Percentiles rank a stretch among this genome's conserved stretches.
phyloP scores from a whole-genome alignment of 805 yeast genomes.

The Saccharomycopsis synnaedendra region DNA sequence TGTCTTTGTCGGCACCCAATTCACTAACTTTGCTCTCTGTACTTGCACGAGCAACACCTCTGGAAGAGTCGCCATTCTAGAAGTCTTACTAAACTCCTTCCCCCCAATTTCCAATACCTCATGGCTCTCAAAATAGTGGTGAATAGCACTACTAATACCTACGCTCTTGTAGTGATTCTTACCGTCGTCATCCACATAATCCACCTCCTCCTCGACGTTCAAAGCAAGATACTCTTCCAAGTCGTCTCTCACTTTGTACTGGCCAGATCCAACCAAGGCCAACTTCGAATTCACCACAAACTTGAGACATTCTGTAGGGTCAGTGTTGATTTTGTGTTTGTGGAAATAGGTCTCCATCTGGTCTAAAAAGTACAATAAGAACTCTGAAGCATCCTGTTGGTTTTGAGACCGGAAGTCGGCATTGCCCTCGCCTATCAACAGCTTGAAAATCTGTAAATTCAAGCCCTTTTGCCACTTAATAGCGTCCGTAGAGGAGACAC shows the following conservation, averaged over 20 bases:
- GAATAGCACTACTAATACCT: slow-evolving; percentile 31
- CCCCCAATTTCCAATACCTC: slow-evolving; percentile 59
- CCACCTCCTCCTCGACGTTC: slow-evolving; percentile 35
- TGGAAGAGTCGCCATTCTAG: slow-evolving; percentile 55
- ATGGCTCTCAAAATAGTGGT: slow-evolving; percentile 34
- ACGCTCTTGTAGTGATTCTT: slow-evolving; percentile 34
- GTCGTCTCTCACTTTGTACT: slow-evolving; percentile 47
- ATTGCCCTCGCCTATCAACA: slow-evolving; percentile 66
- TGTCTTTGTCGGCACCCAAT: slow-evolving; percentile 84
- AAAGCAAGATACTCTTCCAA: slow-evolving; percentile 55
- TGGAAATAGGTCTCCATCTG: slow-evolving; percentile 41
- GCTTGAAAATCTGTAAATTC: slow-evolving; percentile 65
- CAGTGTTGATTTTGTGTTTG: slow-evolving; percentile 16
- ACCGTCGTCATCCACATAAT: slow-evolving; percentile 30
- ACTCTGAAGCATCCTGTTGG: slow-evolving; percentile 95
- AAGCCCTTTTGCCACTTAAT: slow-evolving; percentile 62
- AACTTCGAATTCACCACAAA: slow-evolving; percentile 57
- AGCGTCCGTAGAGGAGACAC: slow-evolving; percentile 25
- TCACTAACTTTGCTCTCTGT: slow-evolving; percentile 69
- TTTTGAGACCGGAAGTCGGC: slow-evolving; percentile 74
- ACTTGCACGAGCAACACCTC: slow-evolving; percentile 59
- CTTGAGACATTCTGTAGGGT: slow-evolving; percentile 47
- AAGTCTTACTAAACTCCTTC: slow-evolving; percentile 26
- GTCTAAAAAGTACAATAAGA: slow-evolving; percentile 56
- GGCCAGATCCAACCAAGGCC: slow-evolving; percentile 29